Base-by-base conservation (phyloP, 257 asterid species). In the Solanum ahanhuiri region DNA sequence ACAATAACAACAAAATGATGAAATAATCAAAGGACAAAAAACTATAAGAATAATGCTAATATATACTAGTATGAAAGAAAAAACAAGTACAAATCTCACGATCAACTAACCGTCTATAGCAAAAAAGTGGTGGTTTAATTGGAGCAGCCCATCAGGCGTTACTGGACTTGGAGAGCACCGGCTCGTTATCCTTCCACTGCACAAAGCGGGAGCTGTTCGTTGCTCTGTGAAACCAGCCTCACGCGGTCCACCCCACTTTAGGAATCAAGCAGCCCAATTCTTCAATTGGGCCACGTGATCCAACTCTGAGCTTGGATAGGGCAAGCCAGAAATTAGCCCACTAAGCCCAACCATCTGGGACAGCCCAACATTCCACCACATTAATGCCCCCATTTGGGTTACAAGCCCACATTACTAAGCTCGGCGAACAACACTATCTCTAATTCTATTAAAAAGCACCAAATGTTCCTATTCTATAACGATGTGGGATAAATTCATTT, bases 341-440 rank as follows among this genome's bases (percentile, higher is more conserved):
- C 70, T 1, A 10, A 63, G 31, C 31, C 70, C 15, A 63, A 63
- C 70, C 70, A 63, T n/a, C 70, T 10, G 70, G 2, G 0, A 10
- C 7, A 4, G 17, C 31, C 70, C 70, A 63, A n/a, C 3, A 63
- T 63, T 10, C 70, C 70, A 63, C 31, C 70, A 63, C 70, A 4
- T 4, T 63, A n/a, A 9, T 9, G 17, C 70, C 70, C 31, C 70
- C 70, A n/a, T 63, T 63, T n/a, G 31, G 3, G 70, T 63, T 4
- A 63, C 70, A 63, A n/a, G 70, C 70, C 12, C 31, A n/a, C 70
- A 63, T 63, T 63, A 63, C 31, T 63, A 1, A 63, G 70, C 70
- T n/a, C 70, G 17, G 70, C 31, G 0, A 4, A 63, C 31, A 9
- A 1, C 1, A 2, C 0, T n/a, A 7, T 4, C 3, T 4, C 17